Percentiles rank a stretch among this genome's conserved stretches.
Conservation (phyloP, 2,329 filamentous ascomycete species). For the Fusarium lyarnte region DNA sequence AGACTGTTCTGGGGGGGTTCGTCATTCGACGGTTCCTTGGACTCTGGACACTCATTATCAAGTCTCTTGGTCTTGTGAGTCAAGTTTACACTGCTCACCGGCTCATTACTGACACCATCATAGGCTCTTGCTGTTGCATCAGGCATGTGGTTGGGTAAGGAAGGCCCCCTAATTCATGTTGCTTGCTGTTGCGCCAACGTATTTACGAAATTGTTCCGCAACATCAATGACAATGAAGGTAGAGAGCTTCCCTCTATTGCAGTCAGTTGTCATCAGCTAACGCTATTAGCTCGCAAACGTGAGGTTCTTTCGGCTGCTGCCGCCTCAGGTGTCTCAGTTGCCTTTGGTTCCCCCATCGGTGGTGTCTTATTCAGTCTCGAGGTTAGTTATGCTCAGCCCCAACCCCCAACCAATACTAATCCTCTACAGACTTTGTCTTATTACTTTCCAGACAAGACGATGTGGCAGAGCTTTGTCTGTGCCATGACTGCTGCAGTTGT, state of each 20-base stretch:
- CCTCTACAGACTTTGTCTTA: conserved; percentile 75
- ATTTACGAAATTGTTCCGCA: conserved; percentile 86
- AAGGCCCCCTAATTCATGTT: conserved; percentile 94
- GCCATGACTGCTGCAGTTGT: conserved; percentile 98
- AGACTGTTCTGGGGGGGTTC: conserved; percentile 93
- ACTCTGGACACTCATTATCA: conserved; percentile 87
- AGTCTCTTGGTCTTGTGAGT: conserved; percentile 84
- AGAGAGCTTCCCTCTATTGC: background rate
- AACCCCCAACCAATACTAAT: background rate
- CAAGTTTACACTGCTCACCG: background rate
- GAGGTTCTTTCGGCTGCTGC: conserved; percentile 94
- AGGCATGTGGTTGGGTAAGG: conserved; percentile 96
- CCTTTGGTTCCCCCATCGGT: conserved; percentile 92
- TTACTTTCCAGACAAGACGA: conserved; percentile 98
- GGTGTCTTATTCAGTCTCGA: conserved; percentile 97
- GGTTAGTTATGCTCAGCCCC: conserved; percentile 50
- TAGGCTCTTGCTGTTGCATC: conserved; percentile 91
- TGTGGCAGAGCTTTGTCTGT: conserved; percentile 99
- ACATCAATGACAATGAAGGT: conserved; percentile 89
- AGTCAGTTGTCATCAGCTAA: background rate
- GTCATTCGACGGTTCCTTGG: conserved; percentile 90
- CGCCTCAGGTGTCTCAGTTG: conserved; percentile 90
- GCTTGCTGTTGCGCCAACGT: conserved; percentile 96
- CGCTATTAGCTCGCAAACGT: conserved; percentile 78
- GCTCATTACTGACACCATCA: conserved; percentile 34